A percentile compares a stretch with the other conserved stretches of the same genome.
Evolutionary conservation across 768 basidiomycete species (phyloP).

Genomic region (Cystofilobasidium capitatum): DNA sequence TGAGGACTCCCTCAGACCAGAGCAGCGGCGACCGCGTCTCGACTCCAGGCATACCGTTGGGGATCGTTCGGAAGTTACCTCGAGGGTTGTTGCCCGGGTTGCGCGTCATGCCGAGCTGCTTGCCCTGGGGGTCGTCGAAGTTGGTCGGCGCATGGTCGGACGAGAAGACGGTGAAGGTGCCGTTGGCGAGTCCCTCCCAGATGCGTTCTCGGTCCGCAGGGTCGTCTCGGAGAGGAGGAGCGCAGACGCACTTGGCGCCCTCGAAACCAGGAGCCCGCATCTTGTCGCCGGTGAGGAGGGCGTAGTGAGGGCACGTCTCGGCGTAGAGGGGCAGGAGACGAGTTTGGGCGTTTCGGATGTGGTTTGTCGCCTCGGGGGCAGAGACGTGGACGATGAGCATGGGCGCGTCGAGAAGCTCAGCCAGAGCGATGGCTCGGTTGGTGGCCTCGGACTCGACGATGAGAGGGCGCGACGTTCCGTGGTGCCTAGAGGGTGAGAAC

Average conservation of each 20-base stretch:
- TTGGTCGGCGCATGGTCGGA: constrained; percentile 39
- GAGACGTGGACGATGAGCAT: constrained; percentile 39
- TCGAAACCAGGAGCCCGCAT: constrained; percentile 29
- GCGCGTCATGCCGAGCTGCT: constrained; percentile 33
- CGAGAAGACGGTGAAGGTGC: constrained; percentile 37
- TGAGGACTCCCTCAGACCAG: constrained; percentile 37
- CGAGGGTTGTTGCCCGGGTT: constrained; percentile 33
- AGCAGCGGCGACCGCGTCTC: constrained; percentile 39
- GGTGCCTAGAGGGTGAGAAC: constrained; percentile 20
- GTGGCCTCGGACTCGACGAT: constrained; percentile 39
- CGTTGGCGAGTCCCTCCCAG: constrained; percentile 35
- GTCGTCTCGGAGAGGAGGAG: constrained; percentile 34
- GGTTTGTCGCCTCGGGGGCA: constrained; percentile 32
- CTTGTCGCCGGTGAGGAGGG: constrained; percentile 34
- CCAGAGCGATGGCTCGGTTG: constrained; percentile 35
- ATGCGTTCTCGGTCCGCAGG: constrained; percentile 33
- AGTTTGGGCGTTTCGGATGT: constrained; percentile 37
- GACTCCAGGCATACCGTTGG: constrained; percentile 40
- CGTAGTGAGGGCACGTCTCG: constrained; percentile 39
- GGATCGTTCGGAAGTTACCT: constrained; percentile 38
- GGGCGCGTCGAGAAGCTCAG: constrained; percentile 36
- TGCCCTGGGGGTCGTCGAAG: constrained; percentile 35
- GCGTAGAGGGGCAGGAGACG: constrained; percentile 33
- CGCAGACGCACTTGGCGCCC: constrained; percentile 37
- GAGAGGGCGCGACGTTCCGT: constrained; percentile 35